Base-by-base conservation (phyloP, 129 eudicot species). In the Kitagawia praeruptora region DNA sequence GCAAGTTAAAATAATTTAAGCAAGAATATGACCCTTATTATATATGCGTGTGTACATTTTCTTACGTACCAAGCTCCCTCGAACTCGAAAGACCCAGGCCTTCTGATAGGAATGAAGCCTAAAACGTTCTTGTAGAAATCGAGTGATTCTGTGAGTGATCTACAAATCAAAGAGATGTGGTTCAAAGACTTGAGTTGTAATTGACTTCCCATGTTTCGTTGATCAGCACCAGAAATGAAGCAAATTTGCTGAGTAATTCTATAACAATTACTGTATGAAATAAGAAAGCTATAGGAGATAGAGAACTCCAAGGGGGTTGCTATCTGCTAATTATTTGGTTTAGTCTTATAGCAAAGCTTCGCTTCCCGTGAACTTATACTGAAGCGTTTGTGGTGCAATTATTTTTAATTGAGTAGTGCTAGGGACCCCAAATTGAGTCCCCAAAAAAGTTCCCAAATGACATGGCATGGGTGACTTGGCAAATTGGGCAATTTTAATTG, bases 21-120 rank as follows among this genome's bases (percentile, higher is more conserved):
- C 1, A 15, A 3, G 54, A 48, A 48, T 2, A 48, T 14, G 66
- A 23, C 4, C 31, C 31, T 56, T 19, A 1, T 31, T 31, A 31
- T n/a, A n/a, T n/a, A n/a, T 51, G n/a, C 19, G 64, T 21, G 15
- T 56, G 10, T 2, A 21, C 28, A 23, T 8, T 7, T 6, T 56
- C 13, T 8, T 1, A 70, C 40, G 75, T 72, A 81, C 84, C 84
- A 81, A 58, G 84, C 84, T 45, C 84, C 84, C 15, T 81, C n/a
- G 19, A 81, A 81, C 11, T 74, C 15, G 28, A 81, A 75, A 4
- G 80, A 81, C 39, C 73, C 38, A 13, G 84, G 84, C 63, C 84
- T 61, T 61, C 78, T 25, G 38, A 81, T 75, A 73, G 84, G 84
- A 25, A 63, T 40, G 80, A 81, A 81, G 25, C 84, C 84, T 8